These are phyloP conservation scores for Lotmaria passim DNA, from an alignment of 208 protist species.

Conservation along the genomic window DNA sequence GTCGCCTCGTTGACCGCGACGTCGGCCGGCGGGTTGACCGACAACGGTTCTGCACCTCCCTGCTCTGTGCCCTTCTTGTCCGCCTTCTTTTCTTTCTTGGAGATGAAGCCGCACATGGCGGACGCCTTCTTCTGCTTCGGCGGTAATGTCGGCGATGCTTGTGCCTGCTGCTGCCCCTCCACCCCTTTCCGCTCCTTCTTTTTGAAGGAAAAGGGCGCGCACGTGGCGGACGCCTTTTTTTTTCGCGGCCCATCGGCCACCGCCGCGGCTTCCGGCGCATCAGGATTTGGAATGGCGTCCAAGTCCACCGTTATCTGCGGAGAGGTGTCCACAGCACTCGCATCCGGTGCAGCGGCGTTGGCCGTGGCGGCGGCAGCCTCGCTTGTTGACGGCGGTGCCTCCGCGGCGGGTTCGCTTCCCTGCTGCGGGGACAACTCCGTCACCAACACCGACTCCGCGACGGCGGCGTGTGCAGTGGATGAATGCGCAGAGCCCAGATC, in stretches of 20 bases:
- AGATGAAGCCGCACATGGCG: constrained; percentile 1
- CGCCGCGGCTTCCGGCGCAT: neutral
- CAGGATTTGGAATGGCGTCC: neutral
- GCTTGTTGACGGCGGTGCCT: neutral
- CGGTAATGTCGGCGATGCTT: neutral
- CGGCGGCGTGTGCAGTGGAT: neutral
- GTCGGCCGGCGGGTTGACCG: neutral
- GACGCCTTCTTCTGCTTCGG: constrained; percentile 7
- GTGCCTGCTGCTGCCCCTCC: neutral
- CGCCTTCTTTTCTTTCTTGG: constrained; percentile 13
- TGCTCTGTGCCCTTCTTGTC: neutral
- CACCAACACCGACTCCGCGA: neutral
- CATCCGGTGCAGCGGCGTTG: neutral
- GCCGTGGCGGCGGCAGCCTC: neutral
- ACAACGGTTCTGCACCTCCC: neutral
- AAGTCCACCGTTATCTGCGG: neutral
- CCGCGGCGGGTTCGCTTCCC: neutral
- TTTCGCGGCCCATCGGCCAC: neutral
- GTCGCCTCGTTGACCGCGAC: neutral
- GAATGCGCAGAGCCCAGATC: neutral
- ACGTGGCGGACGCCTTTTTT: constrained; percentile 5
- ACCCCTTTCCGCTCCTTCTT: constrained; percentile 1
- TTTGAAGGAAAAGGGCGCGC: constrained; percentile 9
- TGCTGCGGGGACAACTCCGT: neutral
- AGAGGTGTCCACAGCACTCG: neutral